Conservation (phyloP, 257 asterid species). For the Solanum pinnatisectum region DNA sequence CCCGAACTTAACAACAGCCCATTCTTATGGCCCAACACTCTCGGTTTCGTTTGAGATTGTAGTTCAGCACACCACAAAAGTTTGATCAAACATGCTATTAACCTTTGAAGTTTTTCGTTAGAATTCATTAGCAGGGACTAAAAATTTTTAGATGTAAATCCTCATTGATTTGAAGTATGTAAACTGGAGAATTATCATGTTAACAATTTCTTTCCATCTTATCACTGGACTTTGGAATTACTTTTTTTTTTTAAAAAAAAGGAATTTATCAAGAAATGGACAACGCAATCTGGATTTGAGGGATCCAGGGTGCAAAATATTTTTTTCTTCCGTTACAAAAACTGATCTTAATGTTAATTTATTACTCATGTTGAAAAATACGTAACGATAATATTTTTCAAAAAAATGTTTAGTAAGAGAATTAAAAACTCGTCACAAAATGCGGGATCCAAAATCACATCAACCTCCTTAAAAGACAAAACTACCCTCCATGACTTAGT, state of each 20-base stretch:
- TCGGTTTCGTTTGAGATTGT: background rate
- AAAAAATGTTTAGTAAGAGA: background rate
- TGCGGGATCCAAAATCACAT: background rate
- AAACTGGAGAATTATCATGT: background rate
- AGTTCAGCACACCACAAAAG: background rate
- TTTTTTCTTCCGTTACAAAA: background rate
- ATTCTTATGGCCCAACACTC: background rate
- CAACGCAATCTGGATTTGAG: background rate
- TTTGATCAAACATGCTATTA: fast-evolving
- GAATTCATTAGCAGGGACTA: background rate
- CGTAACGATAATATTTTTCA: background rate
- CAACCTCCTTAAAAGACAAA: background rate
- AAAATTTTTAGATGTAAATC: background rate
- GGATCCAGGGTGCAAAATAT: background rate
- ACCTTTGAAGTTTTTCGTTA: fast-evolving
- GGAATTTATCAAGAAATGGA: background rate
- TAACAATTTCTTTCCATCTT: background rate
- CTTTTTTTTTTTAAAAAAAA: background rate
- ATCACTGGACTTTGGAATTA: background rate
- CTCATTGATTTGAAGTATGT: background rate
- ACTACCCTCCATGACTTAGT: background rate
- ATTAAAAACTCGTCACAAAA: background rate
- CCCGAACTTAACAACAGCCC: background rate
- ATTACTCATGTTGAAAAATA: background rate
- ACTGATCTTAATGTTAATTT: background rate